Base-by-base conservation (phyloP, 208 protist species). In the Leishmania turanica region DNA sequence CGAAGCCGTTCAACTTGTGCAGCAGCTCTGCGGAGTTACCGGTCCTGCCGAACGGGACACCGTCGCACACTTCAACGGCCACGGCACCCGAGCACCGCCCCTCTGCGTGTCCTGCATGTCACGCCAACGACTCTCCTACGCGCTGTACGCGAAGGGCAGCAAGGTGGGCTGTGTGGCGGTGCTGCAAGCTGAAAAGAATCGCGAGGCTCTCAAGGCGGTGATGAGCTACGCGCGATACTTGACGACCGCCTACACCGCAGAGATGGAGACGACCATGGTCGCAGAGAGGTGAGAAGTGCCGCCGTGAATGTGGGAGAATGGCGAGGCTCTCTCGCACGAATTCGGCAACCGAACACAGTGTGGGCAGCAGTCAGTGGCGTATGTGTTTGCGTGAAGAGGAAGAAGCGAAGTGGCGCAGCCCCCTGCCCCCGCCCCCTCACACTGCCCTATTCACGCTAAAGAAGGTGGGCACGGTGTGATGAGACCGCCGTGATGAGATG, bases 81-180 rank as follows among this genome's bases (percentile, higher is more conserved):
- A 34, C 58, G 5, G 53, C 47, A 62, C 79, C 5, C 53, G 78
- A 54, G 58, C 69, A 42, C 40, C 83, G 78, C 80, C 84, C 17
- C 82, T 86, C 49, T 85, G 86, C 42, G 64, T 95, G 51, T 89
- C 84, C 24, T 92, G 90, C 62, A 89, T 95, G 87, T 91, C 83
- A 27, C 84, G 92, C 19, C 90, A 91, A 51, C 78, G 88, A 51
- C 76, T 95, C 17, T 84, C 92, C n/a, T 95, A 93, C 79, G 92
- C 92, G 31, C 72, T 95, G 49, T 88, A 87, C 80, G 87, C 88
- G n/a, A 93, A 95, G 68, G 77, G 86, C 9, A 92, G 89, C 76
- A 83, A 81, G 54, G 74, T 95, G 11, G 72, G 81, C 51, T 86
- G 86, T 49, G 89, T 95, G 11, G 84, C 80, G 34, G 77, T 93